Conservation (phyloP, 805 yeast species). For the Priceomyces carsonii region DNA sequence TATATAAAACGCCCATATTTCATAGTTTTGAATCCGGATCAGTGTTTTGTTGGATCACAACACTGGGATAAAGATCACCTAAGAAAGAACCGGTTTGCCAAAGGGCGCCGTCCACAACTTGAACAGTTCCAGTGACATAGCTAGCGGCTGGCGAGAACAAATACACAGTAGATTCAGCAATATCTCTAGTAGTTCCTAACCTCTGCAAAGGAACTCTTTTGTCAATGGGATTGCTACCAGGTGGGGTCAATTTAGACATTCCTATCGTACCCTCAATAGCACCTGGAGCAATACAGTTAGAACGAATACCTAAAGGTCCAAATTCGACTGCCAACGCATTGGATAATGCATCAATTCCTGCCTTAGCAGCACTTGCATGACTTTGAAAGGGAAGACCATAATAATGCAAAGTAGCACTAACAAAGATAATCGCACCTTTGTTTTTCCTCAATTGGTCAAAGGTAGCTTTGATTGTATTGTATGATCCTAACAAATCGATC, state of each 20-base stretch:
- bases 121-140: constrained; percentile 74
- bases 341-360: constrained; percentile 88
- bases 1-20: too few relatives aligned
- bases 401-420: constrained; percentile 88
- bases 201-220: constrained; percentile 64
- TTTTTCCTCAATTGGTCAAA: constrained; percentile 61
- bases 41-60: constrained; percentile 27
- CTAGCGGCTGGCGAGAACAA: constrained; percentile 81
- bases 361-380: constrained; percentile 95
- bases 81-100: constrained; percentile 71
- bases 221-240: constrained; percentile 36
- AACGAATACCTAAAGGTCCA: constrained; percentile 85
- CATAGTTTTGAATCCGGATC: constrained; percentile 26
- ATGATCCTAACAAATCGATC: constrained; percentile 87
- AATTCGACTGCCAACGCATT: constrained; percentile 85
- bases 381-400: constrained; percentile 85
- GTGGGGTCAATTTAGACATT: constrained; percentile 58
- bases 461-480: constrained; percentile 84
- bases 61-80: constrained; percentile 36
- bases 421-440: constrained; percentile 74
- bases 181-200: constrained; percentile 70
- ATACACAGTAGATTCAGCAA: constrained; percentile 84
- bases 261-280: constrained; percentile 89
- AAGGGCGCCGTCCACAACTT: constrained; percentile 86
- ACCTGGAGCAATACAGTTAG: constrained; percentile 91